These are phyloP conservation scores for Gamsiella multidivaricata DNA, from an alignment of 192 early-diverging fungal genomes.

Conservation along the genomic window DNA sequence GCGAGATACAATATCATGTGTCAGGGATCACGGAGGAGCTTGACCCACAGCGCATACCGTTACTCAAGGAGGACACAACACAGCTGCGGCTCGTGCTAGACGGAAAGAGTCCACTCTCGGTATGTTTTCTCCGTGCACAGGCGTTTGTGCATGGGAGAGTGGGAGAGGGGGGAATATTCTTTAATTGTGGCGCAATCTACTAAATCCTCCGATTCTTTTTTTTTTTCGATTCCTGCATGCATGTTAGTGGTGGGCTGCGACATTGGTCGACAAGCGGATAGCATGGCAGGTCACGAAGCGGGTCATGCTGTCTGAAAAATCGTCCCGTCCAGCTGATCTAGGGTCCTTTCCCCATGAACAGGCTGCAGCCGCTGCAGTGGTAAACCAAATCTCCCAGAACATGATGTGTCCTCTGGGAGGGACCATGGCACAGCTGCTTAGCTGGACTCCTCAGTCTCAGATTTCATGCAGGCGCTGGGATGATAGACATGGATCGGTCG, in stretches of 20 bases:
- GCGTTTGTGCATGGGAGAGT: background rate
- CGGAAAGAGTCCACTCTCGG: constrained; percentile 25
- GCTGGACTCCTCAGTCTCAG: constrained; percentile 29
- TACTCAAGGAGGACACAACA: constrained; percentile 42
- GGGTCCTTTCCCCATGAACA: constrained; percentile 16
- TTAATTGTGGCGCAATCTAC: background rate
- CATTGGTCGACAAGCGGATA: constrained; percentile 37
- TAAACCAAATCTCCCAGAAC: constrained; percentile 26
- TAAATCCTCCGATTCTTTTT: background rate
- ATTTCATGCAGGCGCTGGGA: constrained; percentile 45
- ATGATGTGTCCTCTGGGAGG: constrained; percentile 49
- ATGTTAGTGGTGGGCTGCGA: constrained; percentile 49
- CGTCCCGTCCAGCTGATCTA: constrained; percentile 8
- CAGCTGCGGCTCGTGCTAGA: constrained; percentile 34
- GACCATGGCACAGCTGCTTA: constrained; percentile 29
- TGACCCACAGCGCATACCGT: constrained; percentile 43
- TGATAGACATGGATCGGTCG: background rate
- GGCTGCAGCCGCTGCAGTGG: constrained; percentile 4
- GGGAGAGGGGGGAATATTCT: background rate
- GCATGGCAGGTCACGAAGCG: constrained; percentile 49
- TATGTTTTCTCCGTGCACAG: constrained; percentile 10
- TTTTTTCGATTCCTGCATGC: no score
- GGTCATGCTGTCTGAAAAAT: constrained; percentile 31
- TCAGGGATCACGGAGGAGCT: constrained; percentile 41
- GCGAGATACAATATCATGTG: constrained; percentile 34